Evolutionary conservation across 352 stramenopile genomes (phyloP).

Genomic region (Pythium vanterpoolii): DNA sequence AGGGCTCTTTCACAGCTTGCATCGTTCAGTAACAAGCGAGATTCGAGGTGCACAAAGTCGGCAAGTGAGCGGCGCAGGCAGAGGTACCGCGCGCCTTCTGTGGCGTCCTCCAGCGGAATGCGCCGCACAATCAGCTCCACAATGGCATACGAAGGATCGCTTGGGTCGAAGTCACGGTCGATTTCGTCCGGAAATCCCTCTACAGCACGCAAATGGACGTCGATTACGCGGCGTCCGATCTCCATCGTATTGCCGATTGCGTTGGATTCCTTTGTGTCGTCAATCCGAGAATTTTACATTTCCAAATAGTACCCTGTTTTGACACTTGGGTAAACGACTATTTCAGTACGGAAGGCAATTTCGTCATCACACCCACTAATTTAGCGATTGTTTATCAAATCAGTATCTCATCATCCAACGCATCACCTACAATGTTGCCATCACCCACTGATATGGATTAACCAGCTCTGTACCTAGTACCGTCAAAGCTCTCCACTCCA

Average conservation of each 20-base stretch:
- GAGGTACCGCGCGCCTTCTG: background rate
- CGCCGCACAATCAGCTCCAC: constrained; percentile 12
- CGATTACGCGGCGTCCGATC: background rate
- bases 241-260: background rate
- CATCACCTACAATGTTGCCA: background rate
- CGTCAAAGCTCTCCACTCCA: no score
- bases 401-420: background rate
- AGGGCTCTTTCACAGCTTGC: background rate
- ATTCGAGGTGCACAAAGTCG: constrained; percentile 16
- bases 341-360: background rate
- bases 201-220: constrained; percentile 13
- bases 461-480: no score
- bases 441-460: no score
- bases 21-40: background rate
- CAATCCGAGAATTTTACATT: background rate
- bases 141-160: background rate
- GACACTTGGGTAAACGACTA: background rate
- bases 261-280: background rate
- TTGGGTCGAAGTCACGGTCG: background rate
- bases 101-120: background rate
- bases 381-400: background rate
- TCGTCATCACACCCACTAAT: background rate
- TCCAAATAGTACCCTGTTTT: background rate
- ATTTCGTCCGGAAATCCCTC: constrained; percentile 11
- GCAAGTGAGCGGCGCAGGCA: constrained; percentile 7